Conservation (phyloP, 2,329 filamentous ascomycete genomes). For the Aspergillus sp. region DNA sequence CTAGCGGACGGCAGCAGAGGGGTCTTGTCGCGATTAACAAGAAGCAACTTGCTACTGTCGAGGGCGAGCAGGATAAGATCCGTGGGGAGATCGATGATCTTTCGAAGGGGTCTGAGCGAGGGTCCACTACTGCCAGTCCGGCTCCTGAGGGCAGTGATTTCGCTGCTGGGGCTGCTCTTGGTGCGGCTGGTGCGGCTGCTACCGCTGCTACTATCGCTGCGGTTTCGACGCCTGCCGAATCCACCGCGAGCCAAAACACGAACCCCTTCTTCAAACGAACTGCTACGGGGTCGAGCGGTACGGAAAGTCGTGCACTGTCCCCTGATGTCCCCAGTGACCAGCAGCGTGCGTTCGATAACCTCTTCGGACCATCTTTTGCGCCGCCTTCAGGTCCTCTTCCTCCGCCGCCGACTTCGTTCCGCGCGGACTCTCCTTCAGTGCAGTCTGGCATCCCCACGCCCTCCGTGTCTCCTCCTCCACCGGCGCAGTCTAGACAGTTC, state of each 20-base stretch:
- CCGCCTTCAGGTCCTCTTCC: conserved; percentile 38
- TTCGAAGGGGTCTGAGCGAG: conserved; percentile 51
- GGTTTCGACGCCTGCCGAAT: conserved; percentile 59
- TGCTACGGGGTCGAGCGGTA: conserved; percentile 41
- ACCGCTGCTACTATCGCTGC: conserved; percentile 35
- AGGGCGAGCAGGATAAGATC: conserved; percentile 79
- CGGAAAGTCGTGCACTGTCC: conserved; percentile 34
- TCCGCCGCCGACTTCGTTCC: conserved; percentile 54
- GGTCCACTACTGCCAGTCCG: conserved; percentile 46
- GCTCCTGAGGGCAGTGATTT: conserved; percentile 19
- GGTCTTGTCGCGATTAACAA: conserved; percentile 96
- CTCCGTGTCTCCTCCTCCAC: conserved; percentile 57
- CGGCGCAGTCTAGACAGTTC: conserved; percentile 67
- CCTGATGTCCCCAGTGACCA: conserved; percentile 37
- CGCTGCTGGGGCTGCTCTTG: too few species aligned
- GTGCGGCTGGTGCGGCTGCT: conserved; percentile 36
- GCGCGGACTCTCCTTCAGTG: conserved; percentile 38
- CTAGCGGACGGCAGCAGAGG: conserved; percentile 88
- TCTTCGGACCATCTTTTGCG: conserved; percentile 66
- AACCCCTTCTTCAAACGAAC: conserved; percentile 86
- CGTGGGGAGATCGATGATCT: conserved; percentile 66
- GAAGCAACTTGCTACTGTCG: conserved; percentile 86
- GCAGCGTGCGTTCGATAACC: conserved; percentile 71
- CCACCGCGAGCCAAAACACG: conserved; percentile 60
- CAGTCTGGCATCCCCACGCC: conserved; percentile 49